Evolutionary conservation across 73 alveolate genomes (phyloP), one percentile per base, ranked within the genome.

Genomic region (Stentor roeselii): DNA sequence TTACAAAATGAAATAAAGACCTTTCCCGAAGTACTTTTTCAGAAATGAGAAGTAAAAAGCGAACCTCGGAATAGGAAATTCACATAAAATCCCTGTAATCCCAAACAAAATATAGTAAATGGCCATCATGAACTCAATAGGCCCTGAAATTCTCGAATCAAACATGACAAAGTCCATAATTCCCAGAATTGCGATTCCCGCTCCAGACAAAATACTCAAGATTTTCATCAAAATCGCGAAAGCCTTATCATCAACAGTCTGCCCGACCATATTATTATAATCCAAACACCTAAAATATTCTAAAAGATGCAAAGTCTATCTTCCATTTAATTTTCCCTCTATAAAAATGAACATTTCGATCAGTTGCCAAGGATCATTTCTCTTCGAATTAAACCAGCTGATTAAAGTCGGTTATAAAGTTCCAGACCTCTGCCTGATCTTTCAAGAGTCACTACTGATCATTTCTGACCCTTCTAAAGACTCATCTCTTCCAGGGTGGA

Each of bases 1-100:
- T 67, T 67, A 67, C 80, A 67, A 67, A 27, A 67, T 67, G 80
- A 67, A 67, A 34, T 67, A 67, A 30, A 67, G 80, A 0, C 80
- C 80, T 67, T 67, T 67, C 21, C 80, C 80, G 37, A 67, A 34
- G 41, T 0, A 67, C 34, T n/a, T 30, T 34, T 67, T 67, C 80
- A 67, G 41, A 32, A 67, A 67, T 34, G 80, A 67, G 80, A 67
- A 67, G 34, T 67, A 67, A 21, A 11, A 27, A n/a, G 80, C 37
- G 80, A 67, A 21, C 1, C 34, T 21, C 14, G 80, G 80, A 0
- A 67, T 34, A 27, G 80, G 80, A 2, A 67, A 67, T 34, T 67
- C 80, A 67, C 80, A 21, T 67, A 67, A 21, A 67, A 67, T 67
- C 37, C 41, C 80, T 67, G 37, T 21, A 67, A 67, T n/a, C 27